Evolutionary conservation across 495 filamentous ascomycete species (phyloP).

Genomic region (Trichoderma virens): DNA sequence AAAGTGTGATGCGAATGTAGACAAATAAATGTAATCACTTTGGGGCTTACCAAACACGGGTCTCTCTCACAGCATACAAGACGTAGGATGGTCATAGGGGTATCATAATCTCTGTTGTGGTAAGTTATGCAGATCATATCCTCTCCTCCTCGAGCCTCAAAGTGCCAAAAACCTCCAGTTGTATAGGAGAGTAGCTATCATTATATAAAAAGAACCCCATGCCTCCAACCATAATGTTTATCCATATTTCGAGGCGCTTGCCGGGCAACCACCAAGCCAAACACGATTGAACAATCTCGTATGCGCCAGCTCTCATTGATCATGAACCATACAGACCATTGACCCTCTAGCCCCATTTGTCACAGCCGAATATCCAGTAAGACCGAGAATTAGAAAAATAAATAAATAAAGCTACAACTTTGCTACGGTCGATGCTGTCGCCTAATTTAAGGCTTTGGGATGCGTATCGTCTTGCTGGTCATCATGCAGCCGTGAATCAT

Average conservation of each 20-base stretch:
- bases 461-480: slow-evolving; percentile 89
- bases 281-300: slow-evolving; percentile 2
- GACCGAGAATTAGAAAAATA: neutral
- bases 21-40: neutral
- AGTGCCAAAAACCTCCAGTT: neutral
- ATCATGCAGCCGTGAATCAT: slow-evolving; percentile 80
- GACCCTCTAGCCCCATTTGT: neutral
- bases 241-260: neutral
- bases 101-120: neutral
- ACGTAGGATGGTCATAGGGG: neutral
- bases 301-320: neutral
- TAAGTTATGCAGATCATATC: neutral
- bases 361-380: slow-evolving; percentile 2
- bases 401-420: neutral
- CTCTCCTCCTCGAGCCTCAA: neutral
- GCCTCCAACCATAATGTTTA: neutral
- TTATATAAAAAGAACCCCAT: neutral
- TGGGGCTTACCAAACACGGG: neutral
- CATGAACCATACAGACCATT: slow-evolving; percentile 2
- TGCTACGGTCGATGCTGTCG: neutral
- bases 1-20: neutral
- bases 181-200: neutral
- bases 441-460: slow-evolving; percentile 75
- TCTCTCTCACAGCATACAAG: neutral
- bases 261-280: neutral